These are phyloP conservation scores for Psidium guajava DNA, from an alignment of 345 rosid genomes.

Conservation along the genomic window DNA sequence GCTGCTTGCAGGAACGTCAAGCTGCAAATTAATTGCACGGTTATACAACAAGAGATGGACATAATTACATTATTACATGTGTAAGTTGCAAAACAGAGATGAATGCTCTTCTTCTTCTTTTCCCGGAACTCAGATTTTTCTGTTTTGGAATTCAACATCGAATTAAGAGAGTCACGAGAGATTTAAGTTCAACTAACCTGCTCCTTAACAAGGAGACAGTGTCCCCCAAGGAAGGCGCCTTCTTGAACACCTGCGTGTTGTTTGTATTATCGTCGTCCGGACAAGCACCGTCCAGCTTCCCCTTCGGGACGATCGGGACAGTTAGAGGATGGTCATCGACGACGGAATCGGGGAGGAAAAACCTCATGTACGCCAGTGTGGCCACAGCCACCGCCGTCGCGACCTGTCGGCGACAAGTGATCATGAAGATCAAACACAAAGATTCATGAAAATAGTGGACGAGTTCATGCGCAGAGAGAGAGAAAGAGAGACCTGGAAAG, in stretches of 20 bases:
- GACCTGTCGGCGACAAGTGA: slow-evolving; percentile 17
- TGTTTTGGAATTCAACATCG: not conserved
- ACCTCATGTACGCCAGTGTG: slow-evolving; percentile 45
- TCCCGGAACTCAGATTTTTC: not conserved
- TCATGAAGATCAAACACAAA: not conserved
- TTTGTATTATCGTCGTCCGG: slow-evolving; percentile 11
- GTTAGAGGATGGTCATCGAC: slow-evolving; percentile 12
- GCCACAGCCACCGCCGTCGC: slow-evolving; percentile 35
- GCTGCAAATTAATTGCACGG: slow-evolving; percentile 22
- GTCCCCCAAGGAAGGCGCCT: slow-evolving; percentile 41
- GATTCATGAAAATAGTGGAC: not conserved
- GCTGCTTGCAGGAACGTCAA: slow-evolving; percentile 66
- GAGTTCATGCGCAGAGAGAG: not conserved
- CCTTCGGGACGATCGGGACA: slow-evolving; percentile 27
- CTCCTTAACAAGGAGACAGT: slow-evolving; percentile 38
- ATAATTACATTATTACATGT: not conserved
- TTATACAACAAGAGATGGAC: not conserved
- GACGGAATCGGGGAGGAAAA: slow-evolving; percentile 60
- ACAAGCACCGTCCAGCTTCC: slow-evolving; percentile 6
- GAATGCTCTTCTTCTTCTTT: not conserved
- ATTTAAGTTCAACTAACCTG: slow-evolving; percentile 31
- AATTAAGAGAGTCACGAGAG: not conserved
- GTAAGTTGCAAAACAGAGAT: not conserved
- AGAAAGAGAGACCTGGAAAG: slow-evolving; percentile 46
- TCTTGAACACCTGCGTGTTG: slow-evolving; percentile 19